phyloP scores from a whole-genome alignment of 2,329 filamentous ascomycete species.

The Didymellaceae sp. region DNA sequence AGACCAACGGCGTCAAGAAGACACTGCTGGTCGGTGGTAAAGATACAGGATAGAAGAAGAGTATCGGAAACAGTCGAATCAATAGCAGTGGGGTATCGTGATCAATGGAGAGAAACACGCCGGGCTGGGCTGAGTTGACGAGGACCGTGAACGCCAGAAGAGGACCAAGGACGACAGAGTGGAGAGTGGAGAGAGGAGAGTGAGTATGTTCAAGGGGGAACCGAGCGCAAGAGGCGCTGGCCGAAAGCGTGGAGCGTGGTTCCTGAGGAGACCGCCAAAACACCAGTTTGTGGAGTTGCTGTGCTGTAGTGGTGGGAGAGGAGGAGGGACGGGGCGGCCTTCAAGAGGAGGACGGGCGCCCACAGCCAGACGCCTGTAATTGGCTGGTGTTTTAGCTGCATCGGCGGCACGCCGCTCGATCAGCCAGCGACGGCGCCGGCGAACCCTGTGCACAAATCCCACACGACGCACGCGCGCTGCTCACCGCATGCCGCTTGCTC shows the following conservation, averaged over 20 bases:
- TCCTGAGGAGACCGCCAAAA: conserved; percentile 47
- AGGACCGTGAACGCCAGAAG: conserved; percentile 48
- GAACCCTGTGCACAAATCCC: conserved; percentile 9
- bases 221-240: conserved; percentile 52
- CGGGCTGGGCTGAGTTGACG: conserved; percentile 30
- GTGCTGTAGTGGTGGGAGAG: conserved; percentile 36
- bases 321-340: conserved; percentile 33
- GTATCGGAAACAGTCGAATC: conserved; percentile 28
- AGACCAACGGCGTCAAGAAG: conserved; percentile 26
- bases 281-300: conserved; percentile 35
- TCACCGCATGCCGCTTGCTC: conserved; percentile 13
- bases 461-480: conserved; percentile 10
- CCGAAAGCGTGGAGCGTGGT: conserved; percentile 47
- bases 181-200: conserved; percentile 32
- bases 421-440: conserved; percentile 15
- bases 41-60: conserved; percentile 30
- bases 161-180: conserved; percentile 41
- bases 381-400: conserved; percentile 24
- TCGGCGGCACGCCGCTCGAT: conserved; percentile 6
- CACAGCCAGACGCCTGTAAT: conserved; percentile 26
- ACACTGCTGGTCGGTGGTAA: conserved; percentile 23
- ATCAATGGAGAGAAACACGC: conserved; percentile 36
- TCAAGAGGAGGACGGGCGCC: conserved; percentile 32
- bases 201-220: conserved; percentile 35
- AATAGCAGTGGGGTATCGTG: conserved; percentile 46